Evolutionary conservation across 345 rosid genomes (phyloP).

Genomic region (Stellera chamaejasme): DNA sequence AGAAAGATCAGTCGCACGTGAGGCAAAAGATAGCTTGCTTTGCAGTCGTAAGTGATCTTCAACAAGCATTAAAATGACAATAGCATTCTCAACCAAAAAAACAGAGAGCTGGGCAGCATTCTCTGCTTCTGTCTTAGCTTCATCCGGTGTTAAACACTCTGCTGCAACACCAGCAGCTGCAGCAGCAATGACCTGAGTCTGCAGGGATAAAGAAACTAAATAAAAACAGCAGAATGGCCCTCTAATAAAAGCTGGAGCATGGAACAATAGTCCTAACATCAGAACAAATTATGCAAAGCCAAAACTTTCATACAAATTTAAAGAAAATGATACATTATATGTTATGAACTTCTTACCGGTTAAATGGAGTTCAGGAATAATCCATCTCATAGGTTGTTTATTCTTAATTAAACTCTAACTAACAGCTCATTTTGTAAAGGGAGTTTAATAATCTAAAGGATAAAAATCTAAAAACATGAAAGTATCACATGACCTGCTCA

Average conservation of each 20-base stretch:
- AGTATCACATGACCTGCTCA: too few species aligned
- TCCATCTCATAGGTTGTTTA: too few species aligned
- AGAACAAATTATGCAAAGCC: too few species aligned
- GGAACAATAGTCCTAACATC: too few species aligned
- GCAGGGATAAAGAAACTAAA: conserved; percentile 31
- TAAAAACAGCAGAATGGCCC: conserved; percentile 16
- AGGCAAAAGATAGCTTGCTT: conserved; percentile 73
- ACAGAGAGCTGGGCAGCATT: conserved; percentile 99
- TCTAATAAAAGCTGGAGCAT: not conserved
- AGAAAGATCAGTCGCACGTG: conserved; percentile 41
- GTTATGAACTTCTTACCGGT: too few species aligned
- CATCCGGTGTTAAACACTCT: conserved; percentile 81
- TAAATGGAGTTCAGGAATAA: too few species aligned
- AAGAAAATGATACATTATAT: too few species aligned
- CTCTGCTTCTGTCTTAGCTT: conserved; percentile 84
- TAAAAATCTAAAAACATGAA: too few species aligned
- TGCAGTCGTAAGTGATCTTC: conserved; percentile 98
- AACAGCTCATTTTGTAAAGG: too few species aligned
- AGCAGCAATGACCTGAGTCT: conserved; percentile 99
- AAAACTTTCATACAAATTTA: too few species aligned
- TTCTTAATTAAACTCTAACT: too few species aligned
- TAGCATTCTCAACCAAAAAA: conserved; percentile 95
- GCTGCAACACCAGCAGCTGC: conserved; percentile 99
- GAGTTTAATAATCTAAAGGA: too few species aligned
- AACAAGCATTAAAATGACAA: conserved; percentile 96